Evolutionary conservation across 225 moss, liverwort and hornwort species (phyloP), one percentile per base, ranked within the genome.

Genomic region (Straminergon stramineum): DNA sequence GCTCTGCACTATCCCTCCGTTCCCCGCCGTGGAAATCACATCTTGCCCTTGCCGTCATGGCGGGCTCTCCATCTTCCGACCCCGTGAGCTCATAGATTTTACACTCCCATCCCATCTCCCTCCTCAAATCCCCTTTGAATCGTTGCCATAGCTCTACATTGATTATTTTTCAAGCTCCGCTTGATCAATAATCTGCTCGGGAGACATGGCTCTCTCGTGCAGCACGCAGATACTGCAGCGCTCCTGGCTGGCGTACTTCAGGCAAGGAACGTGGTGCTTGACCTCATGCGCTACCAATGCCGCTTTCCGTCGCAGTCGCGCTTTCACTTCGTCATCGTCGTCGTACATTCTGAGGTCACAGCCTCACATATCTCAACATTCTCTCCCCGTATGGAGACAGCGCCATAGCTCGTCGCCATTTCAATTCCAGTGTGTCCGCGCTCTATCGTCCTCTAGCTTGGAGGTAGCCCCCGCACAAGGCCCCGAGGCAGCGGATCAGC

Each of bases 181-280:
- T 53, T 74, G 58, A 20, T 89, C 82, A 51, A 39, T 65, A 51
- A 51, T 65, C 24, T 65, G 68, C 45, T 45, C 4, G 89, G 41
- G 64, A 73, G 81, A 79, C 63, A 94, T 94, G 94, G 93, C 93
- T 48, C 88, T 94, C 74, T 94, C 94, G 53, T 94, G 93, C 64
- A 92, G 90, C 88, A 85, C 94, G 15, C 94, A 94, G 93, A 62
- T 93, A 41, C 76, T 94, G 85, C 94, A 94, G 92, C 92, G 91
- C 66, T 89, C 94, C 28, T 94, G 93, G 93, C 64, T 85, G 79
- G 90, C 87, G 82, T 94, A 91, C 83, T 92, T 94, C 85, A 89
- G 93, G 87, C 94, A 93, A 68, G 92, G 94, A 74, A 83, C 93
- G 17, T 87, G 93, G 75, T 88, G 94, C 88, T 90, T 93, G 76